Evolutionary conservation across 176 grass and related monocot genomes (phyloP).

Genomic region (Triticum monococcum): DNA sequence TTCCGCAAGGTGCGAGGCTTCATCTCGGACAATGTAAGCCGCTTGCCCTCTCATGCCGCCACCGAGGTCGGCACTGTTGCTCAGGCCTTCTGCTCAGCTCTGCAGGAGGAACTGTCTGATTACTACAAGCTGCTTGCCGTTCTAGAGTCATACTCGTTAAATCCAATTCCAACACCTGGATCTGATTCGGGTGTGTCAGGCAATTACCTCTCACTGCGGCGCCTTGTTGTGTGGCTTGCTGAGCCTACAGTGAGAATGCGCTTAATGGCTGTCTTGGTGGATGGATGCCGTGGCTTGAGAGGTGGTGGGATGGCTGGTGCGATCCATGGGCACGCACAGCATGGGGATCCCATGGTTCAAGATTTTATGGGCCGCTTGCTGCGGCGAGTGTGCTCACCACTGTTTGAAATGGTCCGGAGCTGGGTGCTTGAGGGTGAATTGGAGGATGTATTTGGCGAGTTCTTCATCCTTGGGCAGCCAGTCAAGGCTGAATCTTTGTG

Average conservation of each 20-base stretch:
- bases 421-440: constrained; percentile 92
- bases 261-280: constrained; percentile 88
- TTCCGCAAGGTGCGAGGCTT: constrained; percentile 82
- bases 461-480: constrained; percentile 78
- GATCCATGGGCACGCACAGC: constrained; percentile 80
- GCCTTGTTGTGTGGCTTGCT: constrained; percentile 83
- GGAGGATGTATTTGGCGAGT: constrained; percentile 84
- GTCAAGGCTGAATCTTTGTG: constrained; percentile 92
- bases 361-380: constrained; percentile 88
- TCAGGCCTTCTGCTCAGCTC: constrained; percentile 87
- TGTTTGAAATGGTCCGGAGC: constrained; percentile 92
- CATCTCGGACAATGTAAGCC: constrained; percentile 58
- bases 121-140: constrained; percentile 83
- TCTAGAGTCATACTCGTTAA: constrained; percentile 74
- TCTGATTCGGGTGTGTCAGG: constrained; percentile 60
- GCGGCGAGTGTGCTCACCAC: constrained; percentile 72
- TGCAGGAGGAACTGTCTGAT: constrained; percentile 84
- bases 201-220: constrained; percentile 83
- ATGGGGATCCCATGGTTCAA: constrained; percentile 82
- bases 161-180: constrained; percentile 70
- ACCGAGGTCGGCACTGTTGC: constrained; percentile 72
- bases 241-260: constrained; percentile 82
- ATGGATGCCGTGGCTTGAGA: constrained; percentile 58
- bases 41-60: constrained; percentile 43
- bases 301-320: constrained; percentile 80